phyloP scores from a whole-genome alignment of 1,139 yeast species.

The Saccharomyces hybrid region DNA sequence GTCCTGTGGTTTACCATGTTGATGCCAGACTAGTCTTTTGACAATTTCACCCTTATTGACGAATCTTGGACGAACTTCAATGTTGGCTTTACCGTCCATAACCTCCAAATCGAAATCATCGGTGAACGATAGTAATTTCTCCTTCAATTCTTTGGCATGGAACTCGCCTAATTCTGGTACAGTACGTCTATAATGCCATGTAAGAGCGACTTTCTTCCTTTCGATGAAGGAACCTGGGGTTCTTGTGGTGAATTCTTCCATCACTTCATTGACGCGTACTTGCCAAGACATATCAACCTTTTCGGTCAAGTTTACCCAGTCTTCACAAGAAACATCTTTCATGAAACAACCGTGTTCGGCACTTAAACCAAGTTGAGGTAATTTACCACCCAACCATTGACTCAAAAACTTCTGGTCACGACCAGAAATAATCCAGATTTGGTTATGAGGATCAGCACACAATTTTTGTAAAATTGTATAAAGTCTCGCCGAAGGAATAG shows the following conservation, averaged over 20 bases:
- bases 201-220: slow-evolving; percentile 83
- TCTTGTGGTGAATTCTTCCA: slow-evolving; percentile 66
- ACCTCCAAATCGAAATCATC: slow-evolving; percentile 79
- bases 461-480: slow-evolving; percentile 52
- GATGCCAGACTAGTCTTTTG: slow-evolving; percentile 59
- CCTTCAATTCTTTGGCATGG: slow-evolving; percentile 71
- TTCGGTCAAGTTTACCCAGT: slow-evolving; percentile 83
- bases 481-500: slow-evolving; percentile 79
- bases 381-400: slow-evolving; percentile 72
- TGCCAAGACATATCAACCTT: slow-evolving; percentile 94
- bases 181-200: slow-evolving; percentile 96
- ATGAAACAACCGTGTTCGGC: slow-evolving; percentile 98
- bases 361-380: slow-evolving; percentile 62
- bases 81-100: slow-evolving; percentile 95
- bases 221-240: slow-evolving; percentile 91
- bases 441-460: slow-evolving; percentile 70
- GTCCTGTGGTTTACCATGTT: slow-evolving; percentile 42
- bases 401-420: slow-evolving; percentile 88
- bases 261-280: slow-evolving; percentile 62
- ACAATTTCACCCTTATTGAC: slow-evolving; percentile 97
- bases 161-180: slow-evolving; percentile 88
- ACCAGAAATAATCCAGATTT: slow-evolving; percentile 93
- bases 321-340: slow-evolving; percentile 51
- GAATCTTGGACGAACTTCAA: slow-evolving; percentile 90
- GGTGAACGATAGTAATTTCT: slow-evolving; percentile 58